Base-by-base conservation (phyloP, 345 rosid genomes). In the Noccaea caerulescens region DNA sequence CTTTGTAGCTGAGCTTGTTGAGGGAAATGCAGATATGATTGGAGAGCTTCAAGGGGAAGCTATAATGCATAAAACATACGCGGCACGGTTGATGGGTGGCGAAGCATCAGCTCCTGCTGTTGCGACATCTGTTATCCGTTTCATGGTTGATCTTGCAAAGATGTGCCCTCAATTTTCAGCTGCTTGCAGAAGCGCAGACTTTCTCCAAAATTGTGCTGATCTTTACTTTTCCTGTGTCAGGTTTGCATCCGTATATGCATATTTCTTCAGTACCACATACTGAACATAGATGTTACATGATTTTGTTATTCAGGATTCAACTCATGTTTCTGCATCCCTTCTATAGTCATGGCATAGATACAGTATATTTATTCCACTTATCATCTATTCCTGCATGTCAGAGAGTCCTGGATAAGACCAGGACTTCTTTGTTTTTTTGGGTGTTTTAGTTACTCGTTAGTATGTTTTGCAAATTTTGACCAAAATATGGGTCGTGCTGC, bases 1-100 rank as follows among this genome's bases (percentile, higher is more conserved):
- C 75, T 83, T 88, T 80, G 83, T 87, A 27, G 88, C 93, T 65
- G 92, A 90, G 80, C 91, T 93, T 67, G 84, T 88, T 57, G 96
- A 88, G 79, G 92, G 89, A 50, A 49, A 51, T 64, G 80, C 81
- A 41, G 97, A 87, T 78, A 87, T 83, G 89, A 84, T 86, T 59
- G 97, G 91, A 68, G 97, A 88, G 79, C 97, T 93, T 80, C 97
- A 90, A 81, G 98, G 98, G 76, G 96, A 93, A 76, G 98, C 97
- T 78, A 80, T 90, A 71, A 93, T 90, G 92, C 98, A 90, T 60
- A 90, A 90, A 84, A 90, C 98, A 53, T 93, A 93, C 80, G 98
- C 98, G 6, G 96, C 97, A 5, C 90, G 97, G 58, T 77, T 92
- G 76, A 90, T 88, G 97, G 90, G 96, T 63, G 97, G 98, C 38